Base-by-base conservation (phyloP, 192 early-diverging fungal genomes). In the Piromyces finnis region DNA sequence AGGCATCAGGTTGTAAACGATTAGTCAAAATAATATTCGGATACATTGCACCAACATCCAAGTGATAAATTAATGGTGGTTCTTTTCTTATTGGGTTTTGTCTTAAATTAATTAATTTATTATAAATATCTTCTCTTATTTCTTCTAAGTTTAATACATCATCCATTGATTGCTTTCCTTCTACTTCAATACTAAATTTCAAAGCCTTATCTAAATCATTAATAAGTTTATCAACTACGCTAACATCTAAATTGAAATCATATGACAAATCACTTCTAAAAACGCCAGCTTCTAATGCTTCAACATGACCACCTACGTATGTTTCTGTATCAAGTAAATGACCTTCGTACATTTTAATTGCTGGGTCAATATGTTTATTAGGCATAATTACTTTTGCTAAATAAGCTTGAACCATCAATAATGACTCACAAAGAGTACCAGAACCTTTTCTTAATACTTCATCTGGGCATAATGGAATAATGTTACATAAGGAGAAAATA, bases 31-130 rank as follows among this genome's bases (percentile, higher is more conserved):
- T 99, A 81, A 99, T 99, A 83, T 99, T 99, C 26, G 98, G 98
- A 36, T 97, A 97, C 98, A 99, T 99, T 29, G 98, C 98, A 0
- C 95, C 98, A n/a, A 99, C 98, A 86, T 99, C 98, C 88, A 99
- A 91, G 81, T 99, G 98, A 84, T 99, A 99, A 78, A 99, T 94
- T 5, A 93, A 86, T 2, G 98, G 98, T 30, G 88, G 85, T 79
- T 95, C 95, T 35, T 84, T 84, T 2, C 94, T 91, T 51, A 90
- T 90, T 14, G 96, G 96, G 26, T 83, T 83, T 78, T 97, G 94
- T n/a, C 93, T 88, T n/a, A 99, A 84, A 17, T 91, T 88, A 78
- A 85, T 84, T 14, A 99, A 86, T 14, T 88, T 83, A 9, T 78
- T 80, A 11, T 93, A 84, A 68, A 98, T 97, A 41, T 87, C 82